A percentile compares a stretch with the other conserved stretches of the same genome.
These are phyloP conservation scores for Lentinula edodes DNA, from an alignment of 768 basidiomycete species.

Conservation along the genomic window DNA sequence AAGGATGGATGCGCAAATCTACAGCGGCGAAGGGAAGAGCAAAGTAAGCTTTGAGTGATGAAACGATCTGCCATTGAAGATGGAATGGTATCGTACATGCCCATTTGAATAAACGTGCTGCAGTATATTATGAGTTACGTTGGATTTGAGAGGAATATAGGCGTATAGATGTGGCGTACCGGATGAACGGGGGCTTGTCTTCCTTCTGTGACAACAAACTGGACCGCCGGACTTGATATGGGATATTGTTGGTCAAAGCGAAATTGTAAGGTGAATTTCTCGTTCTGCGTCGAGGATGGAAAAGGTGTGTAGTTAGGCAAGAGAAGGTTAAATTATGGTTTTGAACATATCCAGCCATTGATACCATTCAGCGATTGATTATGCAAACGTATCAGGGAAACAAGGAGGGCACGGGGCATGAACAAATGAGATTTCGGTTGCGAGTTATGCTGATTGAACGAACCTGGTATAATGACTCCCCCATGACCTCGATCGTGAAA, in stretches of 20 bases:
- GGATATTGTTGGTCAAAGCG: slow-evolving; percentile 80
- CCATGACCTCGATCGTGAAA: slow-evolving; percentile 78
- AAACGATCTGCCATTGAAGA: slow-evolving; percentile 10
- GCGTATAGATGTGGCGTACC: slow-evolving; percentile 34
- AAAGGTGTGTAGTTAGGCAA: neutral
- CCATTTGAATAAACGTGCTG: slow-evolving; percentile 88
- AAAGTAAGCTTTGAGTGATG: neutral
- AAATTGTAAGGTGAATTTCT: slow-evolving; percentile 75
- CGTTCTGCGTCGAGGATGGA: slow-evolving; percentile 41
- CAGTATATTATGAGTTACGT: neutral
- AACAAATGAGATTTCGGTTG: neutral
- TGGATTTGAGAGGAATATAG: neutral
- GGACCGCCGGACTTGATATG: slow-evolving; percentile 83
- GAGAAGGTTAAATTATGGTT: neutral
- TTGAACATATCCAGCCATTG: neutral
- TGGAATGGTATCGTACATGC: slow-evolving; percentile 45
- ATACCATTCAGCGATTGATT: neutral
- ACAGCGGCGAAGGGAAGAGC: neutral
- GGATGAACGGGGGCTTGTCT: slow-evolving; percentile 74
- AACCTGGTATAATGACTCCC: slow-evolving; percentile 76
- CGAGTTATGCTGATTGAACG: slow-evolving; percentile 9
- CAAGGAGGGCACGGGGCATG: neutral
- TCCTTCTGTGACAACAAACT: slow-evolving; percentile 67
- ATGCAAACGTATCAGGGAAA: neutral
- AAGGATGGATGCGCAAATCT: slow-evolving; percentile 90